Base-by-base conservation (phyloP, 768 basidiomycete genomes). In the Leucosporidium yakuticum region DNA sequence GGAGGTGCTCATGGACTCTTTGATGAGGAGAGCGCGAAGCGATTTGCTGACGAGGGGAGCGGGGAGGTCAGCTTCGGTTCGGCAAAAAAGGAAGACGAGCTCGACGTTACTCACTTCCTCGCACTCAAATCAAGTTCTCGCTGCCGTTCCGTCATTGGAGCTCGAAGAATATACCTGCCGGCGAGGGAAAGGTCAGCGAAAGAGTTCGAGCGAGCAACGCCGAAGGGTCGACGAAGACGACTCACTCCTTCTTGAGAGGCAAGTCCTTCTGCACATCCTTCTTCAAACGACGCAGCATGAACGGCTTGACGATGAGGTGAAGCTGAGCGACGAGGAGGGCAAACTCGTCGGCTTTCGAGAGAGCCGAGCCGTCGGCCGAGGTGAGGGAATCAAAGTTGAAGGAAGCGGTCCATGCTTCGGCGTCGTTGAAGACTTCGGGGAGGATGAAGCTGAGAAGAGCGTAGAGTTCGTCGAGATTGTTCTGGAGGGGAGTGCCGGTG, bases 401-500 rank as follows among this genome's bases (percentile, higher is more conserved):
- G 51, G 62, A 58, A 44, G 56, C 15, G 4, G 21, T 63, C 64
- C 67, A 67, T 31, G 60, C 36, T 56, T 23, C 34, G 25, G 56
- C 57, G 74, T 97, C 91, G 67, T 87, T 85, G 77, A 98, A 97
- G 62, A 98, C 87, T 72, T 93, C 88, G 0, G 96, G 96, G 7
- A 98, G 83, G 67, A 98, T 90, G 74, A 97, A 99, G 77, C 96
- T 96, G 39, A 99, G 85, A 23, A 98, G 81, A 3, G 91, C 87
- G 95, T 93, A 98, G 4, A 99, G 81, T 77, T 99, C 96, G 7
- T 88, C 84, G 4, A 99, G 83, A 75, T 97, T 98, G 79, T 99
- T 98, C 91, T 97, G 93, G 55, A 97, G 80, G 2, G 94, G 95
- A 19, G 94, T 98, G 29, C 95, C 95, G 0, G 94, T 98, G 69